Base-by-base conservation (phyloP, 2,329 filamentous ascomycete genomes). In the Harringtonia aguacate region DNA sequence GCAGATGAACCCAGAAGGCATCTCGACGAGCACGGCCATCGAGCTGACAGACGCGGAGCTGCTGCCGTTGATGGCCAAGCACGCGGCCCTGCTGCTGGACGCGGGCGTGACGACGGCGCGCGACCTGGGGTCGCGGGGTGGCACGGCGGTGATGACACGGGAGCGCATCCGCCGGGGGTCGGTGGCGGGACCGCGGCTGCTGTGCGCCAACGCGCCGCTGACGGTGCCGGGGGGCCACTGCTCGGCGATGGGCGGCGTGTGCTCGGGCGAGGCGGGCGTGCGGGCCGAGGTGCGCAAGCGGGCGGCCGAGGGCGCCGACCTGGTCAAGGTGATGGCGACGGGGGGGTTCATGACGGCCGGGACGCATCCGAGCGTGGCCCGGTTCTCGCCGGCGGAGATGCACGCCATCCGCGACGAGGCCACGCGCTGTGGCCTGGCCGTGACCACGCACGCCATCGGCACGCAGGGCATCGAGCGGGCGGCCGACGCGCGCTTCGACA, bases 311-410 rank as follows among this genome's bases (percentile, higher is more conserved):
- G 48, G 48, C 4, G 48, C 46, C 5, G 44, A 50, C 27, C 15
- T 49, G 17, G 39, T 50, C 46, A 50, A 50, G 34, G 48, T 47
- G 14, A 50, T 50, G 47, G 21, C 44, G 8, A 50, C 48, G 3
- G 48, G 48, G 15, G 48, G 48, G 28, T 50, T 49, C 44, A 45
- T 50, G 44, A 50, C 48, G 9, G 46, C 46, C 2, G 48, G 48
- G 13, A 39, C 48, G 13, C 46, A 49, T 22, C 44, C 44, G 8
- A 41, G 44, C 31, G 18, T 47, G 27, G 48, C 47, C 1, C 43
- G 48, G 7, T 50, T 44, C 37, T 20, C 44, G 1, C 33, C 37
- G 3, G 47, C 39, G 13, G 48, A 50, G 36, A 45, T 50, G 44
- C 34, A 31, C 4, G 48, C 48, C 8, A 50, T 50, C 18, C 41